phyloP scores from a whole-genome alignment of 2,329 filamentous ascomycete genomes.

The Fusarium napiforme region DNA sequence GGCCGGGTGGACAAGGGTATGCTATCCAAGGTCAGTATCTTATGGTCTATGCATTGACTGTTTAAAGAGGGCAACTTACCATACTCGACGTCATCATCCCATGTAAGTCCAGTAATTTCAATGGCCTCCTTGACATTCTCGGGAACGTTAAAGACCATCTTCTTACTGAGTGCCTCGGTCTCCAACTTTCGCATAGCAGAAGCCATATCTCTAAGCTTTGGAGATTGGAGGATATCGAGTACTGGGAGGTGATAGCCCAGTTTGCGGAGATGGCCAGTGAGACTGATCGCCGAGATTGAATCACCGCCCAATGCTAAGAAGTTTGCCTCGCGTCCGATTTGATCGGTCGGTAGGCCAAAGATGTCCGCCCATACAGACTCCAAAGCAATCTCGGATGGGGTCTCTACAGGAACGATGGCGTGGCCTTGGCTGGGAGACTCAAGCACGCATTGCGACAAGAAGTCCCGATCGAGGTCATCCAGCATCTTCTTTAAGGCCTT shows the following conservation, averaged over 20 bases:
- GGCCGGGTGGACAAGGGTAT: not conserved
- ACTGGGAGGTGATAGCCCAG: not conserved
- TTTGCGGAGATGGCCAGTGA: not conserved
- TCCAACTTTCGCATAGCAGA: not conserved
- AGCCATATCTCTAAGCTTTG: not conserved
- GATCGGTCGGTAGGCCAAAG: not conserved
- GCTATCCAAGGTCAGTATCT: rapidly evolving
- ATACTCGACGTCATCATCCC: not conserved
- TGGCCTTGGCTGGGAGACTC: not conserved
- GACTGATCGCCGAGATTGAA: not conserved
- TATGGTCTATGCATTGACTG: rapidly evolving
- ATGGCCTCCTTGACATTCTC: rapidly evolving
- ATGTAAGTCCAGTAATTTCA: not conserved
- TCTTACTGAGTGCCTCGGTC: rapidly evolving
- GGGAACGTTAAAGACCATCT: not conserved
- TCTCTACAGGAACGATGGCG: not conserved
- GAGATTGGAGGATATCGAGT: not conserved
- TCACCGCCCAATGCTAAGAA: not conserved
- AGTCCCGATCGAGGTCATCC: not conserved
- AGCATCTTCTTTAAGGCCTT: not conserved
- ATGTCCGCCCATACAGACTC: not conserved
- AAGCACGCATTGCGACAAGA: not conserved
- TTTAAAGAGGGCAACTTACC: not conserved
- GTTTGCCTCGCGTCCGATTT: not conserved
- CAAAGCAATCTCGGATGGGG: not conserved